phyloP scores from a whole-genome alignment of 2,329 filamentous ascomycete species.

The Teratosphaeria nubilosa region DNA sequence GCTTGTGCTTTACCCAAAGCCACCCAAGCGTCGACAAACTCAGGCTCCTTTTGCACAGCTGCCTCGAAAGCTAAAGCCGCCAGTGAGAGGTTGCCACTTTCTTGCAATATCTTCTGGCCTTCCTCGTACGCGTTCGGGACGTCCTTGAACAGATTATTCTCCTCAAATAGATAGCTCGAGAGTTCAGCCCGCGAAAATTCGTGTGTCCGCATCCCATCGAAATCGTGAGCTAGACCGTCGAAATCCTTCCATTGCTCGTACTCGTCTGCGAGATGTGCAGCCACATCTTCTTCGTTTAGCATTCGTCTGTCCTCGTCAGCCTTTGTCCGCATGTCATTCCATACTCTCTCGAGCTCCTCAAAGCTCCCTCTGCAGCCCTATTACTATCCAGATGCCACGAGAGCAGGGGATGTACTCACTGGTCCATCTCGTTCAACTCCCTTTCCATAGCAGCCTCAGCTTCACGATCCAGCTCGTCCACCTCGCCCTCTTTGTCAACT shows the following conservation, averaged over 20 bases:
- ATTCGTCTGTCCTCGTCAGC: slow-evolving; percentile 55
- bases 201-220: slow-evolving; percentile 33
- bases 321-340: slow-evolving; percentile 71
- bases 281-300: slow-evolving; percentile 54
- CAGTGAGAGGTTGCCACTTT: slow-evolving; percentile 86
- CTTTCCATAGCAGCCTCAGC: slow-evolving; percentile 69
- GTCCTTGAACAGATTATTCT: slow-evolving; percentile 80
- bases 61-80: slow-evolving; percentile 93
- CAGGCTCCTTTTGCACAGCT: slow-evolving; percentile 78
- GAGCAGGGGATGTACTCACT: slow-evolving; percentile 46
- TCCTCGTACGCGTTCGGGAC: slow-evolving; percentile 82
- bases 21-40: slow-evolving; percentile 88
- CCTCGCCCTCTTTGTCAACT: slow-evolving; percentile 44
- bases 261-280: slow-evolving; percentile 60
- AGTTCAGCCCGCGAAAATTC: slow-evolving; percentile 55
- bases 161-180: slow-evolving; percentile 88
- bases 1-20: slow-evolving; percentile 86
- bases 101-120: slow-evolving; percentile 83
- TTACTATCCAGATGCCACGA: neutral
- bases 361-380: slow-evolving; percentile 30
- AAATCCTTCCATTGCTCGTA: slow-evolving; percentile 72
- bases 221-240: slow-evolving; percentile 59
- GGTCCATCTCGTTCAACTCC: slow-evolving; percentile 83
- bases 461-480: slow-evolving; percentile 45
- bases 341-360: slow-evolving; percentile 83